Percentiles rank a stretch among this genome's conserved stretches.
These are phyloP conservation scores for Ambrosia artemisiifolia DNA, from an alignment of 129 eudicot genomes.

Conservation along the genomic window DNA sequence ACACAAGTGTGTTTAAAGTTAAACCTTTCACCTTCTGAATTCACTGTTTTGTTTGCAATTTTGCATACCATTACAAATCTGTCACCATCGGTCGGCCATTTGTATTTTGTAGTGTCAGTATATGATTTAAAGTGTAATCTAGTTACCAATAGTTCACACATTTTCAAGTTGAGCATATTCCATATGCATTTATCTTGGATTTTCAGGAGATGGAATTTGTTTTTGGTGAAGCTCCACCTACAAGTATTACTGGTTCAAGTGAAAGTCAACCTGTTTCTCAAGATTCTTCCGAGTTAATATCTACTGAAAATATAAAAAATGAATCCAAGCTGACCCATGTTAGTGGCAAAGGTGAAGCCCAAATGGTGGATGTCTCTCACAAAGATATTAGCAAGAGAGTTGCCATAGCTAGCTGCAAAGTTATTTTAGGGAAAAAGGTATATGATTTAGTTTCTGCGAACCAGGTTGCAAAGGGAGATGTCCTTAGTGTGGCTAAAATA, in stretches of 20 bases:
- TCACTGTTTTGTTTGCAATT: background rate
- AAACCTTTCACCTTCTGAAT: background rate
- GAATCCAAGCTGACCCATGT: constrained; percentile 55
- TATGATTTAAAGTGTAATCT: background rate
- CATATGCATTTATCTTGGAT: background rate
- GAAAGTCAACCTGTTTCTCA: constrained; percentile 38
- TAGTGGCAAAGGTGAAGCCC: constrained; percentile 70
- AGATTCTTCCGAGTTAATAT: constrained; percentile 30
- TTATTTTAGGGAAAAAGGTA: constrained; percentile 63
- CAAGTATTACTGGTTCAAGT: constrained; percentile 49
- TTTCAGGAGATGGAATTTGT: constrained; percentile 82
- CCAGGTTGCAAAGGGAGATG: constrained; percentile 87
- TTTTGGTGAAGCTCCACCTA: constrained; percentile 77
- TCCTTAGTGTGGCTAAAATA: constrained; percentile 68
- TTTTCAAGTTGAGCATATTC: background rate
- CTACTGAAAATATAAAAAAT: constrained; percentile 14
- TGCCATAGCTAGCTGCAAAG: constrained; percentile 85
- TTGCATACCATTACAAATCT: background rate
- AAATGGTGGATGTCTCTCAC: constrained; percentile 84
- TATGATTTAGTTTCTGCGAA: constrained; percentile 80
- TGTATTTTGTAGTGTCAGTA: background rate
- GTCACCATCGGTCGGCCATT: background rate
- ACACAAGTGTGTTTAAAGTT: constrained; percentile 10
- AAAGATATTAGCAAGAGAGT: constrained; percentile 72
- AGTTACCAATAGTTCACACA: background rate